A percentile compares a stretch with the other conserved stretches of the same genome.
These are phyloP conservation scores for Nakazawaea laoshanensis DNA, from an alignment of 805 yeast genomes.

Conservation along the genomic window DNA sequence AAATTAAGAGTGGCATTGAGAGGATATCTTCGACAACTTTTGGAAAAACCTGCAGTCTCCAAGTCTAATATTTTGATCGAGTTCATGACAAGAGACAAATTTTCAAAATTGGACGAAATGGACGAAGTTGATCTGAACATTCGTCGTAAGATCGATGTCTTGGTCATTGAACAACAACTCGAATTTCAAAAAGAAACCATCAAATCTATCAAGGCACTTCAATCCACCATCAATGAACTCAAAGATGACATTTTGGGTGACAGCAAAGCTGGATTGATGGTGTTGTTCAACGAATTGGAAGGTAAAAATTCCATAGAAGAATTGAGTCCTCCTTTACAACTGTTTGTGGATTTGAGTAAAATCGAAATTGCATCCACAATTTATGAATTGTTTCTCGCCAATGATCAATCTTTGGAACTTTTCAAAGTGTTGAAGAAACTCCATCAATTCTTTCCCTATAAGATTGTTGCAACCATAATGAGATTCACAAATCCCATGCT, in stretches of 20 bases:
- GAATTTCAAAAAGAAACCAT: constrained; percentile 57
- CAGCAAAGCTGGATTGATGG: constrained; percentile 45
- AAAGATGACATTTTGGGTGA: constrained; percentile 16
- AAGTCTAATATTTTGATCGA: constrained; percentile 40
- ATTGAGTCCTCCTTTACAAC: constrained; percentile 56
- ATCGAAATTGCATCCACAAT: constrained; percentile 79
- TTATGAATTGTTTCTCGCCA: constrained; percentile 72
- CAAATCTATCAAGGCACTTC: constrained; percentile 20
- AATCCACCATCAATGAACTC: constrained; percentile 33
- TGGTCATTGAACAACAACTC: constrained; percentile 50
- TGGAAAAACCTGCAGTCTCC: constrained; percentile 46
- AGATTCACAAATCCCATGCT: constrained; percentile 83
- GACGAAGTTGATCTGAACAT: constrained; percentile 49
- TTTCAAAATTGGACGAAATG: constrained; percentile 24
- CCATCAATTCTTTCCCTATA: constrained; percentile 76
- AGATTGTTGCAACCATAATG: constrained; percentile 65
- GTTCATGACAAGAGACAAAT: constrained; percentile 39
- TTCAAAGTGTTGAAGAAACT: constrained; percentile 62
- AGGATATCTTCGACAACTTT: constrained; percentile 53
- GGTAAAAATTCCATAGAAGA: constrained; percentile 40
- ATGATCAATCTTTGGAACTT: constrained; percentile 72
- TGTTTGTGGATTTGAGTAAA: constrained; percentile 75
- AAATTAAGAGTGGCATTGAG: constrained; percentile 70
- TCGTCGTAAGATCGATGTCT: constrained; percentile 52
- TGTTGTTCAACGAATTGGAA: constrained; percentile 61